phyloP scores from a whole-genome alignment of 73 alveolate genomes.

The Paramecium pentaurelia region DNA sequence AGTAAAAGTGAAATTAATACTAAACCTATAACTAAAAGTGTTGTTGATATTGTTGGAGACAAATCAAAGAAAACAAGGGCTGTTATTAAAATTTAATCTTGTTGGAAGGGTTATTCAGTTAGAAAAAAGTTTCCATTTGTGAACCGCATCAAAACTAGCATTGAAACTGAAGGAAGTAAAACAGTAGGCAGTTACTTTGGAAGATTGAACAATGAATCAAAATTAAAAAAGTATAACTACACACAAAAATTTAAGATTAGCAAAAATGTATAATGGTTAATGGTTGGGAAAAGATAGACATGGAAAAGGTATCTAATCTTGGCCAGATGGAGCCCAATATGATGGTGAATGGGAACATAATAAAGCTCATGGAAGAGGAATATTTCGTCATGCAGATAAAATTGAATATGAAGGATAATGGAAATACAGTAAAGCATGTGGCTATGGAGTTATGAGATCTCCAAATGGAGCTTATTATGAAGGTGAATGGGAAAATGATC shows the following conservation, averaged over 20 bases:
- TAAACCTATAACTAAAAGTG: neutral
- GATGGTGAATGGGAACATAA: conserved; percentile 55
- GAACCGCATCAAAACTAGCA: neutral
- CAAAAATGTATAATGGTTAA: neutral
- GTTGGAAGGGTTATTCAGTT: neutral
- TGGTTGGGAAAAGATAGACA: conserved; percentile 47
- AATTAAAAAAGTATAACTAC: neutral
- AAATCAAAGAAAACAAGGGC: neutral
- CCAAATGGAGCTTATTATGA: conserved; percentile 3
- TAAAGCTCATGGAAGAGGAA: conserved; percentile 51
- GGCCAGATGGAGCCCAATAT: conserved; percentile 60
- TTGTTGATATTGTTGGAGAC: neutral
- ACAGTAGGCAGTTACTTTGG: conserved; percentile 18
- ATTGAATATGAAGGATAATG: conserved; percentile 50
- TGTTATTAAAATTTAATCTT: neutral
- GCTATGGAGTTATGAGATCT: conserved; percentile 43
- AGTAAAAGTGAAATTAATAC: neutral
- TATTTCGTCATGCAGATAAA: conserved; percentile 20
- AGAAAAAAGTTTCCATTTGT: neutral
- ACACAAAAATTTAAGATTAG: neutral
- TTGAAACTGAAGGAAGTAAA: neutral
- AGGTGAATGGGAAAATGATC: conserved; percentile 58
- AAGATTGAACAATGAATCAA: neutral
- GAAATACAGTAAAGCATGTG: conserved; percentile 51
- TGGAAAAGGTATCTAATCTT: conserved; percentile 43